Base-by-base conservation (phyloP, 192 early-diverging fungal genomes). In the Phlyctochytrium planicorne region DNA sequence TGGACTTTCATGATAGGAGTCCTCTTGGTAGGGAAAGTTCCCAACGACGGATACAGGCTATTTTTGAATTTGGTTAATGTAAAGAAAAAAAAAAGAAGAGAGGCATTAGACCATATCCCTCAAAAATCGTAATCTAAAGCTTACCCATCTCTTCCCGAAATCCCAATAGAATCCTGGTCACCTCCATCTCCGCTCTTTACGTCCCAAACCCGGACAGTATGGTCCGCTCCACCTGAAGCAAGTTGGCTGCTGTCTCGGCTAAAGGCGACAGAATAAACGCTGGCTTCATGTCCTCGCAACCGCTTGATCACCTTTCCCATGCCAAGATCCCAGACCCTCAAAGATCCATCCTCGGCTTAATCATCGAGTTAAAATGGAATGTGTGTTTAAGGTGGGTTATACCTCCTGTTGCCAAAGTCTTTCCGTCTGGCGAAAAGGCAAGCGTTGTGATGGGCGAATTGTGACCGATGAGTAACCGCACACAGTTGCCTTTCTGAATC, bases 241-340 rank as follows among this genome's bases (percentile, higher is more conserved):
- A 98, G 73, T 29, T 95, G 69, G 30, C 72, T 89, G 31, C 89
- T 88, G 66, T 94, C 93, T 29, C 82, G 76, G 67, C 90, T 94
- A 67, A 98, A 98, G 2, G 82, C 85, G 20, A 98, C 82, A 16
- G 91, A 89, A 68, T 97, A 92, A 16, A 99, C 81, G 1, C 87
- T 73, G 20, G 86, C 88, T 29, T 89, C 87, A 73, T 99, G 97
- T 0, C 94, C 97, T 4, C 80, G 78, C 83, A 99, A 76, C 36
- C 82, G 85, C 65, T 95, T 93, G 72, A 99, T 84, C 33, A 85
- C 74, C 47, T 84, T 87, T 14, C 95, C 96, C 0, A 85, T 88
- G 3, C 88, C 90, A 17, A 99, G 75, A 75, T 99, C 97, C 96
- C 97, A 98, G 24, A 99, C 74, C 64, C 80, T 87, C 68, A 99